A percentile compares a stretch with the other conserved stretches of the same genome.
These are phyloP conservation scores for Clitoria ternatea DNA, from an alignment of 306 rosid genomes.

Conservation along the genomic window DNA sequence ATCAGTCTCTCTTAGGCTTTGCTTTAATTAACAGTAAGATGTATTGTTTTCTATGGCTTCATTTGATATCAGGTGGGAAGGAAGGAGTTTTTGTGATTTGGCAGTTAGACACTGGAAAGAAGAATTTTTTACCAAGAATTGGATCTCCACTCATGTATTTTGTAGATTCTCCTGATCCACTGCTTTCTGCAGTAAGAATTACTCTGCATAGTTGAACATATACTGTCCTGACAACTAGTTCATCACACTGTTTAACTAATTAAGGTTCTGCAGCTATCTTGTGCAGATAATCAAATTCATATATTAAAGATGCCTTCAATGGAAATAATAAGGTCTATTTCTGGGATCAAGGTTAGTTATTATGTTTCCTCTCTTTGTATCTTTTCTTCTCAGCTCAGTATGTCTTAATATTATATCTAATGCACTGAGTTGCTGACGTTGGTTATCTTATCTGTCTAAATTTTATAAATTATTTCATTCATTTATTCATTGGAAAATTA, in stretches of 20 bases:
- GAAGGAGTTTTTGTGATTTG: slow-evolving; percentile 97
- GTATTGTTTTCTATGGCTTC: slow-evolving; percentile 30
- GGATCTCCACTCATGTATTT: slow-evolving; percentile 87
- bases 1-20: background rate
- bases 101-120: slow-evolving; percentile 88
- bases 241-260: slow-evolving; percentile 46
- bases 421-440: background rate
- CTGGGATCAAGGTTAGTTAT: slow-evolving; percentile 88
- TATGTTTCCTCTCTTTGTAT: background rate
- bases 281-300: slow-evolving; percentile 92
- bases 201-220: background rate
- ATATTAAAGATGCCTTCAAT: slow-evolving; percentile 76
- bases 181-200: slow-evolving; percentile 70
- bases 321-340: slow-evolving; percentile 82
- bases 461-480: background rate
- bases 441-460: background rate
- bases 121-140: slow-evolving; percentile 74
- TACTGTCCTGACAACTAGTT: slow-evolving; percentile 14
- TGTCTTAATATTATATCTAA: background rate
- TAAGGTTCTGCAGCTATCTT: slow-evolving; percentile 63
- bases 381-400: background rate
- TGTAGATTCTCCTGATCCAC: slow-evolving; percentile 73
- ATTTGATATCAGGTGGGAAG: slow-evolving; percentile 62
- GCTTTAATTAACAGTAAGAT: background rate
- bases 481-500: background rate